phyloP scores from a whole-genome alignment of 768 basidiomycete genomes.

The Leccinum broughii region DNA sequence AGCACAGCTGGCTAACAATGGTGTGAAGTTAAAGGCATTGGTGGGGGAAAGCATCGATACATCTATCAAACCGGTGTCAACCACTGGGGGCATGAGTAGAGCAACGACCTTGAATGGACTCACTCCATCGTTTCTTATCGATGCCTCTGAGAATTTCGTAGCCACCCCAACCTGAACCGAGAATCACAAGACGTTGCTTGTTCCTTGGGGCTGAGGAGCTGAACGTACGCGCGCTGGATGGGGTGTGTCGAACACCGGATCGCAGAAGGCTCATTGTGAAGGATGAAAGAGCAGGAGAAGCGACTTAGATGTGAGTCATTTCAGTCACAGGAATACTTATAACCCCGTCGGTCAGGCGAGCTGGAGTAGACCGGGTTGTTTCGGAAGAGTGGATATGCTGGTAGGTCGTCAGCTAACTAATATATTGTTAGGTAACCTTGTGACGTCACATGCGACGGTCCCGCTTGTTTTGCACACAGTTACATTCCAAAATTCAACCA shows the following conservation, averaged over 20 bases:
- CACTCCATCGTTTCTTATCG: slow-evolving; percentile 74
- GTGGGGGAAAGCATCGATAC: slow-evolving; percentile 67
- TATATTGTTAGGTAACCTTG: too few species aligned
- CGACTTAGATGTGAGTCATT: not conserved
- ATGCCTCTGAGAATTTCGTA: slow-evolving; percentile 66
- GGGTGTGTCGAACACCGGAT: slow-evolving; percentile 5
- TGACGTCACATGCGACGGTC: too few species aligned
- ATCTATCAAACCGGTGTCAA: slow-evolving; percentile 40
- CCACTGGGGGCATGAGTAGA: not conserved
- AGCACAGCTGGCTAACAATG: slow-evolving; percentile 55
- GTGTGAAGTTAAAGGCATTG: slow-evolving; percentile 42
- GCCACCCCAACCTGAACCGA: slow-evolving; percentile 80
- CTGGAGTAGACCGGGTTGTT: too few species aligned
- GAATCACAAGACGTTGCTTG: slow-evolving; percentile 56
- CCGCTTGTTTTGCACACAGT: too few species aligned
- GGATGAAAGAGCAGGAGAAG: not conserved
- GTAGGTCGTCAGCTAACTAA: too few species aligned
- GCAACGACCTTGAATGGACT: slow-evolving; percentile 20
- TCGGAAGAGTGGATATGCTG: too few species aligned
- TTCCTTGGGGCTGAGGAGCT: slow-evolving; percentile 35
- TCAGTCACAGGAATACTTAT: not conserved
- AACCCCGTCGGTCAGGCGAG: not conserved
- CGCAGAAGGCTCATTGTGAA: slow-evolving; percentile 19
- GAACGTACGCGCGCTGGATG: slow-evolving; percentile 34
- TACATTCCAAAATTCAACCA: too few species aligned